These are phyloP conservation scores for Botrytis pseudocinerea DNA, from an alignment of 2,329 filamentous ascomycete species.

Conservation along the genomic window DNA sequence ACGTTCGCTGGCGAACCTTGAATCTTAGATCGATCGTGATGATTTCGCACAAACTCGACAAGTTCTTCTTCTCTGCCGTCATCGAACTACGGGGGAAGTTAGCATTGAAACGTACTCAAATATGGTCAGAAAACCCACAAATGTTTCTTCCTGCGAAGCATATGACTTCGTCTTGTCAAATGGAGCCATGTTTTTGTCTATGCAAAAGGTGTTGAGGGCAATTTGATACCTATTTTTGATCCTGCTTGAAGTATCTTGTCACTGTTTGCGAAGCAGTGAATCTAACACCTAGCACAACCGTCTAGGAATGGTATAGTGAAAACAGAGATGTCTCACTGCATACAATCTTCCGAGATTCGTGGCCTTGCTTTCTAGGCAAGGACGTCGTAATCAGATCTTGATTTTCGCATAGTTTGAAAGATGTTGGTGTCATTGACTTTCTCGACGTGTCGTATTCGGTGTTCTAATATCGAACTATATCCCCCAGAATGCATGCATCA, in stretches of 20 bases:
- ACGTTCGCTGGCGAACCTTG: conserved; percentile 64
- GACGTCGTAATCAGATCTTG: conserved; percentile 6
- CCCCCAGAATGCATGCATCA: not conserved
- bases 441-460: conserved; percentile 15
- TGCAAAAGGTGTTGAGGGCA: not conserved
- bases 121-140: conserved; percentile 27
- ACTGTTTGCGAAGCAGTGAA: not conserved
- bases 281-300: not conserved
- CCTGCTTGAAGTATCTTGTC: not conserved
- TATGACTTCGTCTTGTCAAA: conserved; percentile 35
- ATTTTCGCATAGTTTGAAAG: conserved; percentile 12
- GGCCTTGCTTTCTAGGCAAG: not conserved
- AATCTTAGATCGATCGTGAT: conserved; percentile 61
- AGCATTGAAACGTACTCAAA: not conserved
- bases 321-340: not conserved
- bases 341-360: conserved; percentile 1
- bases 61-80: conserved; percentile 75
- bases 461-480: not conserved
- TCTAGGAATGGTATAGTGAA: not conserved
- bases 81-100: conserved; percentile 49
- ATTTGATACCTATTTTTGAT: not conserved
- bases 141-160: conserved; percentile 33
- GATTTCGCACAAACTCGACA: conserved; percentile 66
- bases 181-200: conserved; percentile 26
- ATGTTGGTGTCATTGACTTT: conserved; percentile 8